A percentile compares a stretch with the other conserved stretches of the same genome.
Evolutionary conservation across 805 yeast genomes (phyloP).

Genomic region (Yarrowia sp.): DNA sequence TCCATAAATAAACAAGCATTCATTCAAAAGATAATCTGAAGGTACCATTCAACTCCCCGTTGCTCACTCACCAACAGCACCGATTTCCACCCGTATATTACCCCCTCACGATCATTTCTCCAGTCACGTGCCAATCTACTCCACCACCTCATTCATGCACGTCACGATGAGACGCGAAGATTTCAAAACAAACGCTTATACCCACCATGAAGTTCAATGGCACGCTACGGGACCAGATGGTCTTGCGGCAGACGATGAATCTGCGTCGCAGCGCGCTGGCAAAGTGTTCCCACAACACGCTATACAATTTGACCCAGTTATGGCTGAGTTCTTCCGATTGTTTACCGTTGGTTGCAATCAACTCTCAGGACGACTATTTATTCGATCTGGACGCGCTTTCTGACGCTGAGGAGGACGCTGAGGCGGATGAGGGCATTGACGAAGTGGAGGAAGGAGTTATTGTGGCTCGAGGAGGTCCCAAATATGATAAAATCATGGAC

Average conservation of each 20-base stretch:
- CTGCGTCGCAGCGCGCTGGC: conserved; percentile 1
- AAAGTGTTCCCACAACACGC: conserved; percentile 15
- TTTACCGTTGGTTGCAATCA: conserved; percentile 23
- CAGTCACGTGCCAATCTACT: too few relatives aligned
- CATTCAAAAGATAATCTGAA: too few relatives aligned
- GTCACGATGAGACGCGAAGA: conserved; percentile 6
- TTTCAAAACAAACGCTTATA: background rate
- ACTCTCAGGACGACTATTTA: conserved; percentile 32
- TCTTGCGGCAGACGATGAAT: background rate
- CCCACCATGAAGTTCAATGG: conserved; percentile 32
- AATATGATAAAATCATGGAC: conserved; percentile 13
- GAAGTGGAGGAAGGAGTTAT: conserved; percentile 35
- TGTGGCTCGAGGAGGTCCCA: conserved; percentile 31
- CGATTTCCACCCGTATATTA: too few relatives aligned
- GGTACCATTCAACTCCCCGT: too few relatives aligned
- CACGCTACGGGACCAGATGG: conserved; percentile 30
- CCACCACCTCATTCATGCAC: background rate
- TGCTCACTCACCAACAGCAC: too few relatives aligned
- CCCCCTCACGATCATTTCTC: too few relatives aligned
- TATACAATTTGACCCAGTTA: conserved; percentile 20
- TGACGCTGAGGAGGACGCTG: background rate
- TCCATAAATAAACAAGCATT: too few relatives aligned
- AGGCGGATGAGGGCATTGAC: conserved; percentile 21
- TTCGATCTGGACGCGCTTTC: conserved; percentile 23
- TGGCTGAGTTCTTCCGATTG: conserved; percentile 17